Base-by-base conservation (phyloP, 2,329 filamentous ascomycete genomes). In the Aspergillus bombycis region DNA sequence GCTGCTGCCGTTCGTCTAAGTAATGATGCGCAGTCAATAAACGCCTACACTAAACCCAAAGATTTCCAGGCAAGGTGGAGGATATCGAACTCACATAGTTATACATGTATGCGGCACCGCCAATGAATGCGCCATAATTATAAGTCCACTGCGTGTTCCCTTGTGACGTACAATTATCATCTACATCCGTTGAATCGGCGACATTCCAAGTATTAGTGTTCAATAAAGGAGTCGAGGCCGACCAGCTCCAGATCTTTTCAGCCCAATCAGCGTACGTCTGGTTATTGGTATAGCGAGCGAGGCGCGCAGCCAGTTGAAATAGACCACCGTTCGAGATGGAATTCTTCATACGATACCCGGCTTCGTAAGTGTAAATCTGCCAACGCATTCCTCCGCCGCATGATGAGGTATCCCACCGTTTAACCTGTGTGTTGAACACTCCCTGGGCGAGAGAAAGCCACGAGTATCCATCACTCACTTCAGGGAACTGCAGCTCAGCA, bases 301-400 rank as follows among this genome's bases (percentile, higher is more conserved):
- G 83, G 21, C 92, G 89, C 0, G 92, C 91, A 6, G 90, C 89
- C 14, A 96, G 83, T 72, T 94, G 90, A 77, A 96, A 94, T 74
- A 95, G 87, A 21, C 88, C 89, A 50, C 91, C 92, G 75, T 95
- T 95, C 65, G 89, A 89, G 69, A 94, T 87, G n/a, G 88, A 85
- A 80, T 94, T 94, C 79, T 94, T 95, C 85, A 96, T 95, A 72
- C 88, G 84, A 75, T 93, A 89, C 16, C 92, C 93, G 65, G 88
- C 88, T 74, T 96, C 94, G 70, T 85, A 86, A 1, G 85, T 79
- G 75, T 89, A 94, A 68, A 96, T 93, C 80, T 96, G 92, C 91
- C 91, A 94, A 61, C 87, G 83, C 55, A 95, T 79, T 6, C 92
- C 93, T 64, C 92, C 92, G 30, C 82, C 83, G 72, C 92, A 96